Evolutionary conservation across 495 filamentous ascomycete genomes (phyloP).

Genomic region (Filosporella fistucella): DNA sequence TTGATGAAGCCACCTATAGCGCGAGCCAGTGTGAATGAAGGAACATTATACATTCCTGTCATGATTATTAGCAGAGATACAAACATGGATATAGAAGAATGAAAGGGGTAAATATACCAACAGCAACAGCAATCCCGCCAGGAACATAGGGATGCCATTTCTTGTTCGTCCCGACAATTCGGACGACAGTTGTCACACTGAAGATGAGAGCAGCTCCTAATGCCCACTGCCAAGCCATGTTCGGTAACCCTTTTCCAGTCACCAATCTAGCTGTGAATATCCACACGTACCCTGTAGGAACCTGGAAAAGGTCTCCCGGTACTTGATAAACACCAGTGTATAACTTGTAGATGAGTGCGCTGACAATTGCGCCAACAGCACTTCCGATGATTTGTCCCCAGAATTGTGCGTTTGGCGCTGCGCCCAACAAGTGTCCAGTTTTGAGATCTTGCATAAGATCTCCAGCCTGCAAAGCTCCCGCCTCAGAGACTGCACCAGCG

Average conservation of each 20-base stretch:
- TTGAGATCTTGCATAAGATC: conserved; percentile 99
- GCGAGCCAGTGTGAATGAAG: conserved; percentile 88
- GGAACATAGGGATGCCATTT: conserved; percentile 63
- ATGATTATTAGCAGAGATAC: too few species aligned
- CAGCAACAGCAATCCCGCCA: conserved; percentile 91
- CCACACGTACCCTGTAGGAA: conserved; percentile 94
- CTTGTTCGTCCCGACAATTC: conserved; percentile 47
- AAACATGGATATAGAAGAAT: conserved; percentile 11
- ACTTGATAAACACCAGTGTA: conserved; percentile 88
- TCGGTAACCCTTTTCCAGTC: conserved; percentile 85
- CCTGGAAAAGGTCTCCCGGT: conserved; percentile 84
- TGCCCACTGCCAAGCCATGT: conserved; percentile 75
- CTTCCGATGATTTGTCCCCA: conserved; percentile 92
- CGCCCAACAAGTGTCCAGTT: conserved; percentile 89
- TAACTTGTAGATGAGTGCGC: conserved; percentile 82
- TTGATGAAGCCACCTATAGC: conserved; percentile 79
- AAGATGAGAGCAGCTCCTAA: conserved; percentile 66
- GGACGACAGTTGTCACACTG: conserved; percentile 60
- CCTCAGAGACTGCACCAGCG: conserved; percentile 83
- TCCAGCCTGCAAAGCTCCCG: conserved; percentile 90
- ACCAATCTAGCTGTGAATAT: conserved; percentile 92
- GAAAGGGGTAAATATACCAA: conserved; percentile 45
- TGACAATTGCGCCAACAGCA: conserved; percentile 81
- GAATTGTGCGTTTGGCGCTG: conserved; percentile 91
- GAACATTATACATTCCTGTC: conserved; percentile 91